Evolutionary conservation across 176 grass and related monocot genomes (phyloP).

Genomic region (Neostapfia colusana): DNA sequence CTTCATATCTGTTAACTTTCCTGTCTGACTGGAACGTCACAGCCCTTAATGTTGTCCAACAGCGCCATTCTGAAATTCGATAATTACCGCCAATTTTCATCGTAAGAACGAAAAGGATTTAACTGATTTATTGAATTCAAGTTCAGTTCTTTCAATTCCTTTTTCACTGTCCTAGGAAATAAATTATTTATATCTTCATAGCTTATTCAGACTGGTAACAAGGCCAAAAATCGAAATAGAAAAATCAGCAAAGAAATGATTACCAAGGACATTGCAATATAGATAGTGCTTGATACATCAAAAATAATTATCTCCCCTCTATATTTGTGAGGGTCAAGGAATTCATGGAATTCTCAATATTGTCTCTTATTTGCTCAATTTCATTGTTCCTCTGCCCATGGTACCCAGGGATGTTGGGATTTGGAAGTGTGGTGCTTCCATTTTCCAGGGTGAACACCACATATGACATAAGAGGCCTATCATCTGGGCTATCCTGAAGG

Average conservation of each 20-base stretch:
- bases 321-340: not conserved
- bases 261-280: not conserved
- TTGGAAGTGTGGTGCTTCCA: not conserved
- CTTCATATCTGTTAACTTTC: not conserved
- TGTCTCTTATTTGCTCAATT: not conserved
- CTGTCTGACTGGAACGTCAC: not conserved
- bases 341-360: not conserved
- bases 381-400: not conserved
- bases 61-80: not conserved
- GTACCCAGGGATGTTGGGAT: not conserved
- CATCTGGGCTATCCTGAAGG: constrained; percentile 42
- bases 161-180: not conserved
- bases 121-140: not conserved
- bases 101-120: not conserved
- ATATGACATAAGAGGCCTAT: constrained; percentile 46
- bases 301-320: not conserved
- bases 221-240: not conserved
- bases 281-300: not conserved
- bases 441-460: constrained; percentile 45
- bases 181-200: not conserved
- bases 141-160: not conserved
- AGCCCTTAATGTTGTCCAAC: not conserved
- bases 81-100: not conserved
- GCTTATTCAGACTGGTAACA: not conserved
- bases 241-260: not conserved